phyloP scores from a whole-genome alignment of 2,329 filamentous ascomycete species.

The Xylaria sp. region DNA sequence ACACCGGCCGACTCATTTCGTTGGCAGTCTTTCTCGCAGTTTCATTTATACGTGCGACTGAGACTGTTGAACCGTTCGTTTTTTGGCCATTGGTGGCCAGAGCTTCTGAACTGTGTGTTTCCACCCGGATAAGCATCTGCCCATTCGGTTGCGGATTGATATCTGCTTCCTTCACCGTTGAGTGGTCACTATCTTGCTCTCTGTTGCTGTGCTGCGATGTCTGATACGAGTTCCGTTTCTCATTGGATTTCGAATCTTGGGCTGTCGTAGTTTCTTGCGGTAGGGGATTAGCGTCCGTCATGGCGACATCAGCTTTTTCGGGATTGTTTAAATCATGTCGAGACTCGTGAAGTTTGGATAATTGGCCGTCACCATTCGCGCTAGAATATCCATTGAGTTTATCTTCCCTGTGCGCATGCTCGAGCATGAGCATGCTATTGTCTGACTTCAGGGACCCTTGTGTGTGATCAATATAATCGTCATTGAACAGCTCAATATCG shows the following conservation, averaged over 20 bases:
- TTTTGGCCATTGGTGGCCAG: constrained; percentile 27
- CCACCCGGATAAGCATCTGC: constrained; percentile 23
- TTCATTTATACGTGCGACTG: constrained; percentile 32
- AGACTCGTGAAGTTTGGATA: constrained; percentile 27
- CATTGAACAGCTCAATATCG: constrained; percentile 66
- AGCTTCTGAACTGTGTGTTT: constrained; percentile 9
- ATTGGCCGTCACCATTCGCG: constrained; percentile 42
- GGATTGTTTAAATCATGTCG: constrained; percentile 29
- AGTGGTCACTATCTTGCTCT: constrained; percentile 6
- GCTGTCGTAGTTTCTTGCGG: constrained; percentile 39
- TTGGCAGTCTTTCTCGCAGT: constrained; percentile 36
- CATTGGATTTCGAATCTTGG: constrained; percentile 40
- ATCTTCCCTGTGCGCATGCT: constrained; percentile 38
- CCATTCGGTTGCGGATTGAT: constrained; percentile 22
- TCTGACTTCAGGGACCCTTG: constrained; percentile 44
- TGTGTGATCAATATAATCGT: constrained; percentile 54
- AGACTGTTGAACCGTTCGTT: constrained; percentile 33
- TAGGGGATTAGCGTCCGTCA: constrained; percentile 48
- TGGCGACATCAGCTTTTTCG: constrained; percentile 40
- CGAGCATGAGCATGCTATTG: constrained; percentile 38
- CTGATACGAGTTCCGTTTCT: constrained; percentile 28
- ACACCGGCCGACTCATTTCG: constrained; percentile 43
- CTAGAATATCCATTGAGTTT: constrained; percentile 39
- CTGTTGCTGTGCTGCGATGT: constrained; percentile 10
- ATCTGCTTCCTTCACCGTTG: constrained; percentile 11